Evolutionary conservation across 176 grass and related monocot species (phyloP).

Genomic region (Luzula sylvatica): DNA sequence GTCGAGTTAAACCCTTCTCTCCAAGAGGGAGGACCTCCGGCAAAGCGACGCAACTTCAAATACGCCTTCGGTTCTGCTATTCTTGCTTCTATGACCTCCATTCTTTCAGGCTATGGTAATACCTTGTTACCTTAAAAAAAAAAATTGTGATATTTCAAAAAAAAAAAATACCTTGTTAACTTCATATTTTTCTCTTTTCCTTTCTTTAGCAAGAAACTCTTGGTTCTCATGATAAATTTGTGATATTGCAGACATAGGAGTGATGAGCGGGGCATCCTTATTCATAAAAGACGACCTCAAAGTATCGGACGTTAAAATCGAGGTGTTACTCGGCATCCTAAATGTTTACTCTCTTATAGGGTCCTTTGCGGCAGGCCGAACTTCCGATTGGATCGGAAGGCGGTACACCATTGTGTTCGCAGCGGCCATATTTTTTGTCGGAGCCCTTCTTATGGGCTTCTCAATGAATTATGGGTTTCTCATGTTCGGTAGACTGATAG

Average conservation of each 20-base stretch:
- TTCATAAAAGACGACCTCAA: conserved; percentile 51
- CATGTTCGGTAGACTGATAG: conserved; percentile 70
- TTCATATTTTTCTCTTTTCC: neutral
- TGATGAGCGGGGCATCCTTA: conserved; percentile 70
- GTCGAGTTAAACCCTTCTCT: conserved; percentile 8
- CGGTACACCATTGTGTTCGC: conserved; percentile 69
- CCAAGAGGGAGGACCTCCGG: conserved; percentile 18
- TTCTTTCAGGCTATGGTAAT: conserved; percentile 70
- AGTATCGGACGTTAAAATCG: conserved; percentile 31
- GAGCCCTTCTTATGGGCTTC: conserved; percentile 68
- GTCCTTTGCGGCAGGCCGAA: conserved; percentile 62
- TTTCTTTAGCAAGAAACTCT: conserved; percentile 15
- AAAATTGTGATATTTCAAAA: too few relatives aligned
- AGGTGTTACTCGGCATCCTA: conserved; percentile 65
- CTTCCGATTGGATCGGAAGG: conserved; percentile 73
- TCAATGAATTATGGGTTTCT: conserved; percentile 59
- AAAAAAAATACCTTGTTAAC: neutral
- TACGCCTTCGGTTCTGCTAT: conserved; percentile 64
- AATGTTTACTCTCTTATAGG: conserved; percentile 71
- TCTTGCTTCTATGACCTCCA: conserved; percentile 85
- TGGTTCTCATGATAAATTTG: neutral
- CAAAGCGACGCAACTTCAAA: conserved; percentile 36
- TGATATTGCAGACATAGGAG: conserved; percentile 47
- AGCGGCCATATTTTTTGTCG: conserved; percentile 60
- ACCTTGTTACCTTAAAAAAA: too few relatives aligned